phyloP scores from a whole-genome alignment of 2,329 filamentous ascomycete genomes.

The Colletotrichum cordylinicola region DNA sequence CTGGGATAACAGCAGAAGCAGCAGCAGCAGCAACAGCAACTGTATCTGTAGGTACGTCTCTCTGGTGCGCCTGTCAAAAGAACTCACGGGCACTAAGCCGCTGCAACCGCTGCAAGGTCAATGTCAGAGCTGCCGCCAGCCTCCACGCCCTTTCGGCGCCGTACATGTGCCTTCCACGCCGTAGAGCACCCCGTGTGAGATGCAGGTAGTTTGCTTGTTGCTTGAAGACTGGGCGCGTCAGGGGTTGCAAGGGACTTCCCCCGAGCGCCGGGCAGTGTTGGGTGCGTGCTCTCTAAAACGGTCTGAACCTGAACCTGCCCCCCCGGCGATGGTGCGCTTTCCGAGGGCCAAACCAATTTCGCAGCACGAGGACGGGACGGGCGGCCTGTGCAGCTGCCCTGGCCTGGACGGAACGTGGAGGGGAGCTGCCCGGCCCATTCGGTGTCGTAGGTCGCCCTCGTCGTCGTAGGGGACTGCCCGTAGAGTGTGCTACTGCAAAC shows the following conservation, averaged over 20 bases:
- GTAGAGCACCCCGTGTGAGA: background rate
- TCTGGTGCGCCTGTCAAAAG: background rate
- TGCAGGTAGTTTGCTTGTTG: background rate
- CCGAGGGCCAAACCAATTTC: background rate
- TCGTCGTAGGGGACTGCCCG: background rate
- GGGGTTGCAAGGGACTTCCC: constrained; percentile 11
- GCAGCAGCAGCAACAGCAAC: background rate
- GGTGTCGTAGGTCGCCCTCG: background rate
- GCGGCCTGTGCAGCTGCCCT: background rate
- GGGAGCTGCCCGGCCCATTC: background rate
- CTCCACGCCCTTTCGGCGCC: background rate
- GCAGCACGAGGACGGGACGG: background rate
- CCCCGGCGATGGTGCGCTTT: background rate
- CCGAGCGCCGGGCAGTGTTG: background rate
- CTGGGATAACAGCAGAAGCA: background rate
- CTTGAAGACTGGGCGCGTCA: constrained; percentile 13
- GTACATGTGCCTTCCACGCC: background rate
- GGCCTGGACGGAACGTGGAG: background rate
- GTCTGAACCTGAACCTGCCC: background rate
- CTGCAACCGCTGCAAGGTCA: constrained; percentile 5
- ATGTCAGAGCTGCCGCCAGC: background rate
- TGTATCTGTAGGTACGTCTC: background rate
- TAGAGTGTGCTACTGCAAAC: background rate
- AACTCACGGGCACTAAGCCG: background rate
- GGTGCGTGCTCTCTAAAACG: background rate